Evolutionary conservation across 2,329 filamentous ascomycete genomes (phyloP).

Genomic region (Phymatotrichopsis omnivora): DNA sequence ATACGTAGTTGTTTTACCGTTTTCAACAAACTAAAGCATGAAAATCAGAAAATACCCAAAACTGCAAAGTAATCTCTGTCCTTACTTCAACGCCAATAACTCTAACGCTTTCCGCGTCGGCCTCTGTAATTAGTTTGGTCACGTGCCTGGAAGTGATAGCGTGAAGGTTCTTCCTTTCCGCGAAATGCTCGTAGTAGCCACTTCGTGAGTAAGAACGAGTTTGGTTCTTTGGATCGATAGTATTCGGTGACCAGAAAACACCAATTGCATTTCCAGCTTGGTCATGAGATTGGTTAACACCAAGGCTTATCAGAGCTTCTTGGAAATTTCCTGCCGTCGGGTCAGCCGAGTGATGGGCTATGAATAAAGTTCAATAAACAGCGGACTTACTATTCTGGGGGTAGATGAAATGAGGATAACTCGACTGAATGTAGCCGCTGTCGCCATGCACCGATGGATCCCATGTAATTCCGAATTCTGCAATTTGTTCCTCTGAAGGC

Average conservation of each 20-base stretch:
- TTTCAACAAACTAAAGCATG: constrained; percentile 14
- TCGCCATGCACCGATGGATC: constrained; percentile 33
- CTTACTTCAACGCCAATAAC: constrained; percentile 20
- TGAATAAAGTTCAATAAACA: not conserved
- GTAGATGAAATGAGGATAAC: constrained; percentile 33
- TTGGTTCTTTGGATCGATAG: constrained; percentile 31
- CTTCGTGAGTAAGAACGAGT: constrained; percentile 32
- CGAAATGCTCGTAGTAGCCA: constrained; percentile 32
- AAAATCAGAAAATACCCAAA: not conserved
- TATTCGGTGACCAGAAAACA: constrained; percentile 34
- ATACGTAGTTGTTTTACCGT: constrained; percentile 3
- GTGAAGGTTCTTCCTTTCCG: constrained; percentile 30
- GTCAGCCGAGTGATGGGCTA: not conserved
- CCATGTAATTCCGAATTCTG: constrained; percentile 34
- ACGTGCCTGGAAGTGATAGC: constrained; percentile 32
- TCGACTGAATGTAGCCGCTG: constrained; percentile 33
- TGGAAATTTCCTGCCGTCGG: constrained; percentile 32
- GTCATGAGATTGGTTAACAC: constrained; percentile 32
- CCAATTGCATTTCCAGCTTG: constrained; percentile 27
- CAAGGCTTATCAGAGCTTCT: constrained; percentile 35
- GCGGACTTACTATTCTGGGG: constrained; percentile 24
- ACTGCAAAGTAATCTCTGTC: not conserved
- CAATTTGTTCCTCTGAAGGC: constrained; percentile 29
- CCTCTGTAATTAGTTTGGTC: constrained; percentile 27
- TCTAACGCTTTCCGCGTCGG: constrained; percentile 18